Evolutionary conservation across 768 basidiomycete species (phyloP).

Genomic region (Hortiboletus campestris): DNA sequence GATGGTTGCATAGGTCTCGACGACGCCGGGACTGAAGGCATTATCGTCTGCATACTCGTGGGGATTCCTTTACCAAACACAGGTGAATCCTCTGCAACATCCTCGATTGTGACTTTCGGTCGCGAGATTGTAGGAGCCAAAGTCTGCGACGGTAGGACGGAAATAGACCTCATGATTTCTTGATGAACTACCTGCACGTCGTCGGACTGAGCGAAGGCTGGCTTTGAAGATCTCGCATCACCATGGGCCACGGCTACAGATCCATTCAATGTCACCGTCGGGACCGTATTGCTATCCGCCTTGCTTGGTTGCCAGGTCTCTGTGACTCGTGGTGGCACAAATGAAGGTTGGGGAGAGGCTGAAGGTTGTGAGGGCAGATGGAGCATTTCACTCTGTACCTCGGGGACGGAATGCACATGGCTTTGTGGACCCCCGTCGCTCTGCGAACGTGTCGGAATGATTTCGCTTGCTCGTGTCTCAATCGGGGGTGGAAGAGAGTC

Average conservation of each 20-base stretch:
- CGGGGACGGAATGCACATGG: conserved; percentile 5
- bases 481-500: conserved; percentile 20
- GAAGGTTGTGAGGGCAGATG: conserved; percentile 15
- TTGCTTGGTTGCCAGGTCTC: conserved; percentile 9
- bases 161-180: conserved; percentile 7
- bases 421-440: background rate
- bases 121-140: conserved; percentile 12
- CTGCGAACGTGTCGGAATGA: conserved; percentile 22
- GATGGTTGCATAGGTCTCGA: conserved; percentile 8
- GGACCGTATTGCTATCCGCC: background rate
- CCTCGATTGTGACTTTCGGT: conserved; percentile 30
- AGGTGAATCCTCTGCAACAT: conserved; percentile 25
- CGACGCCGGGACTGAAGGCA: conserved; percentile 4
- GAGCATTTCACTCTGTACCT: conserved; percentile 26
- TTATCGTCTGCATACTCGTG: background rate
- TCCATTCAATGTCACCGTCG: background rate
- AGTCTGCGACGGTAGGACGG: conserved; percentile 10
- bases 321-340: background rate
- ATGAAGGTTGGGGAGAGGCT: background rate
- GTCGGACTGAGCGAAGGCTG: conserved; percentile 3
- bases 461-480: conserved; percentile 27
- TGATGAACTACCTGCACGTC: conserved; percentile 8
- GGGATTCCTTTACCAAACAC: conserved; percentile 11
- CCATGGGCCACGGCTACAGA: background rate
- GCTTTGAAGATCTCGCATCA: conserved; percentile 8